Conservation (phyloP, 192 early-diverging fungal genomes). For the Pilaira anomala region DNA sequence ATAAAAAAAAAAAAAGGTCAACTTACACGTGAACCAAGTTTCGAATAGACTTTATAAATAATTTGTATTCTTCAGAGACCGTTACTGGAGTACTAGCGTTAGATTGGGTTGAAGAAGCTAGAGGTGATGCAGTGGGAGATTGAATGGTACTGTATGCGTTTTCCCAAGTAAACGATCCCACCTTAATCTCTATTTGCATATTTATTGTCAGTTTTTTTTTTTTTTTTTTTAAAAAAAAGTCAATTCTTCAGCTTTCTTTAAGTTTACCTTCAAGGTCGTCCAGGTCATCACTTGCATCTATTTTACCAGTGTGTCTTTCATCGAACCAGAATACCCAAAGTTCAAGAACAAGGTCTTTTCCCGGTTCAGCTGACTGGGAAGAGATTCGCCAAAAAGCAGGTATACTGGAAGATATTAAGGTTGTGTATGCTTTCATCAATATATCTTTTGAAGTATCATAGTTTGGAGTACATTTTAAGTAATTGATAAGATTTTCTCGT, state of each 20-base stretch:
- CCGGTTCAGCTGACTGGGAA: background rate
- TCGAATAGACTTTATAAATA: conserved; percentile 29
- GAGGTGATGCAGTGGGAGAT: conserved; percentile 26
- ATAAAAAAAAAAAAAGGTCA: too few relatives aligned
- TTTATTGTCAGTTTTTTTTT: too few relatives aligned
- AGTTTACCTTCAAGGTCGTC: conserved; percentile 29
- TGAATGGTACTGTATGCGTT: conserved; percentile 20
- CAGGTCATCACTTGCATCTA: conserved; percentile 21
- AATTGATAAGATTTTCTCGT: conserved; percentile 16
- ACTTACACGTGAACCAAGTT: conserved; percentile 32
- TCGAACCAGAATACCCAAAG: conserved; percentile 42
- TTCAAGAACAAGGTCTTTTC: conserved; percentile 14
- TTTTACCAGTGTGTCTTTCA: conserved; percentile 31
- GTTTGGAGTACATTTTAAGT: background rate
- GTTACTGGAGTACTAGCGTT: conserved; percentile 21
- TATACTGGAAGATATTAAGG: conserved; percentile 15
- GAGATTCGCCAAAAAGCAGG: conserved; percentile 20
- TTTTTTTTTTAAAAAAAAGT: background rate
- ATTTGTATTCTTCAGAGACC: conserved; percentile 27
- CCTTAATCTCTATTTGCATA: conserved; percentile 28
- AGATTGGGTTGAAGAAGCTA: conserved; percentile 10
- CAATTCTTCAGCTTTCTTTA: background rate
- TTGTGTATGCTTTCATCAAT: conserved; percentile 20
- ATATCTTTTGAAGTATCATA: conserved; percentile 8
- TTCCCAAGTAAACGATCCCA: conserved; percentile 37